Base-by-base conservation (phyloP, 345 rosid genomes). In the Eucalyptus camaldulensis region DNA sequence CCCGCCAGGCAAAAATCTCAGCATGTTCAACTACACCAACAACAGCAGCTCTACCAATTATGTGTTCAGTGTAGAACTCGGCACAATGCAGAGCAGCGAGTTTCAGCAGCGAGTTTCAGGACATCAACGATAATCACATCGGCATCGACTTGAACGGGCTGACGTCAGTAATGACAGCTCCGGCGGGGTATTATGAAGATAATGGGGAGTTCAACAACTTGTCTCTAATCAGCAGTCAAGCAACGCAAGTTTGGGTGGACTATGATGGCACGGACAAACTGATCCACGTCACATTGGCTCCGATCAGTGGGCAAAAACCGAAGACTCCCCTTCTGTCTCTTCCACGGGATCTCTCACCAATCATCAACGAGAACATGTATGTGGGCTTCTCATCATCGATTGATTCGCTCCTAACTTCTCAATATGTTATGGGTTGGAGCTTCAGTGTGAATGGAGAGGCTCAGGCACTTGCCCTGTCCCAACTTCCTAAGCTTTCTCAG, bases 321-420 rank as follows among this genome's bases (percentile, higher is more conserved):
- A 86, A 3, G 3, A 85, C 0, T n/a, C 93, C 95, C 5, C 94
- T 96, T 87, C 49, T 97, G 87, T 95, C 97, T 6, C 1, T 86
- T 72, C 14, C 45, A 2, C 69, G 6, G 24, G 97, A 97, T 94
- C 92, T 97, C 49, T 91, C 95, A 3, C 9, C 88, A 6, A 19
- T 91, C 87, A 12, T 97, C 62, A 37, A 19, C 8, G 72, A 90
- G 31, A 56, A 54, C 10, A 95, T 95, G 97, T 94, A 49, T 54
- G 95, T 97, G n/a, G 99, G 99, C 13, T 97, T 97, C 90, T 97
- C 97, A 29, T 92, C 98, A 5, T 87, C 96, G 4, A 93, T 96
- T 1, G 96, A 95, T 21, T 88, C 94, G 2, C 37, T 49, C 85
- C 86, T 94, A 43, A 22, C 88, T 13, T 65, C 92, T 13, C 92